Evolutionary conservation across 192 early-diverging fungal genomes (phyloP).

Genomic region (Backusella morwellensis): DNA sequence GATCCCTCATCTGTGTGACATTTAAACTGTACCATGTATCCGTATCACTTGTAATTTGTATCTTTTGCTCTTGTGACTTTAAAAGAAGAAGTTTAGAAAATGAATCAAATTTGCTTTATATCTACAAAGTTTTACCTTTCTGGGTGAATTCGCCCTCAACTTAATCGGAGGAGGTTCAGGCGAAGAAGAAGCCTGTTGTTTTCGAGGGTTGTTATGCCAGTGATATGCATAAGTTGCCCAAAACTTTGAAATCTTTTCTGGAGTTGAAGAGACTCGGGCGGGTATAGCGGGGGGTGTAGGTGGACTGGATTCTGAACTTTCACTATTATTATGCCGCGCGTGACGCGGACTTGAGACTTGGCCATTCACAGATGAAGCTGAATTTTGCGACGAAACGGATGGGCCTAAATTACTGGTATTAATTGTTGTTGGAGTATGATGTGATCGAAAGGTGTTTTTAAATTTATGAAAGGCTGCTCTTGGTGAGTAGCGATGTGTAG

Average conservation of each 20-base stretch:
- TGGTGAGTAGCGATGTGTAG: constrained; percentile 19
- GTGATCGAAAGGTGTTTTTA: constrained; percentile 13
- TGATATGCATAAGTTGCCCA: constrained; percentile 20
- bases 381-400: background rate
- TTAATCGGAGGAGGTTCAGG: background rate
- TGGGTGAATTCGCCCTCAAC: background rate
- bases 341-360: background rate
- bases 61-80: constrained; percentile 10
- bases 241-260: constrained; percentile 32
- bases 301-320: background rate
- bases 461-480: constrained; percentile 22
- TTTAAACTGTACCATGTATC: constrained; percentile 38
- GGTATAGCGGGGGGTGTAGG: constrained; percentile 19
- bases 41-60: constrained; percentile 35
- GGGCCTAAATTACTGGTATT: background rate
- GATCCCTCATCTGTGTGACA: constrained; percentile 22
- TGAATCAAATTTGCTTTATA: background rate
- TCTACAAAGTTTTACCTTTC: background rate
- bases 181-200: background rate
- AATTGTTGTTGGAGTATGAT: background rate
- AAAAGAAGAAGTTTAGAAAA: background rate
- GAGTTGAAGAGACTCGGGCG: constrained; percentile 30
- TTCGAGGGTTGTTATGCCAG: constrained; percentile 1
- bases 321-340: background rate
- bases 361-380: background rate